Base-by-base conservation (phyloP, 2,329 filamentous ascomycete genomes). In the Talaromyces islandicus region DNA sequence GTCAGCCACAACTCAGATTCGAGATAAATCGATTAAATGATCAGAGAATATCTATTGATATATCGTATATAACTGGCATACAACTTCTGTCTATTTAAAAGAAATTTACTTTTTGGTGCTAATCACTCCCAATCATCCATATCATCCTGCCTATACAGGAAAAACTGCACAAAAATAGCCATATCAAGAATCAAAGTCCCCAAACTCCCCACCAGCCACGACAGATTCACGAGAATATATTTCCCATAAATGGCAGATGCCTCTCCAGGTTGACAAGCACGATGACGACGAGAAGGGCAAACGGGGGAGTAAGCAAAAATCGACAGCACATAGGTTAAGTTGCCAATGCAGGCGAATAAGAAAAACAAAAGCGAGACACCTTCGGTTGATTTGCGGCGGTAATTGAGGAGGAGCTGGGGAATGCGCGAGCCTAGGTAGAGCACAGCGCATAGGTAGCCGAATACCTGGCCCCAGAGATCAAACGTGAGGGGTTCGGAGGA, bases 331-430 rank as follows among this genome's bases (percentile, higher is more conserved):
- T 95, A 97, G 0, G 92, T 97, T 65, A 96, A 75, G 73, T 99
- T 99, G 2, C 94, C 94, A 6, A 97, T 85, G 71, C 93, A 97
- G 4, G 94, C 94, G 72, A 99, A 97, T 24, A 97, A 80, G 78
- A 97, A 97, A 77, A 97, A 99, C 11, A 97, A 83, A 77, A 97
- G 87, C 65, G 90, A 93, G 21, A 99, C 88, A 3, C 94, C 94
- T 59, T 97, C 92, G 0, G 92, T 97, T 50, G 88, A 92, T 78
- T 96, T 96, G 64, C 94, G 88, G 21, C 90, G 86, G 78, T 91
- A 96, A 75, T 97, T 99, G 57, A 97, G 85, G 7, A 97, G 81
- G 1, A 99, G 81, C 77, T 99, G 94, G 0, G 94, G 94, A 7
- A 97, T 77, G 9, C 94, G 88, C 0, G 90, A 94, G 24, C 91